A percentile compares a stretch with the other conserved stretches of the same genome.
Evolutionary conservation across 2,329 filamentous ascomycete species (phyloP).

Genomic region (Penicillium digitatum): DNA sequence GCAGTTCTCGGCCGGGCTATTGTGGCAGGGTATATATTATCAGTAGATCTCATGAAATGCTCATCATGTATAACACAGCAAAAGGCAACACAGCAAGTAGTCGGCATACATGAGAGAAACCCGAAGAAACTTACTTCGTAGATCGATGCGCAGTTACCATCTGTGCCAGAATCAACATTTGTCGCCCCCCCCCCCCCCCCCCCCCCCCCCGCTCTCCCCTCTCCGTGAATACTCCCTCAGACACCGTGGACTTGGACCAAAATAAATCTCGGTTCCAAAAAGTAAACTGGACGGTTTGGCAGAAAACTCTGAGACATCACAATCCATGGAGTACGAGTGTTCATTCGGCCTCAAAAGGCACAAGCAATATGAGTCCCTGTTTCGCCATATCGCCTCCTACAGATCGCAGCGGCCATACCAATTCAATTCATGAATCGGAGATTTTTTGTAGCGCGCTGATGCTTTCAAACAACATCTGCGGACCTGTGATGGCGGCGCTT

Average conservation of each 20-base stretch:
- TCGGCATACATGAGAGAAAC: not conserved
- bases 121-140: not conserved
- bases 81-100: not conserved
- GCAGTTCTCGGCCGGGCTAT: too few species aligned
- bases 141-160: not conserved
- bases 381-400: conserved; percentile 36
- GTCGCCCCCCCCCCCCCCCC: not conserved
- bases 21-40: too few species aligned
- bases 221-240: not conserved
- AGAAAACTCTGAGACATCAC: not conserved
- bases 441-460: conserved; percentile 39
- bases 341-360: conserved; percentile 34
- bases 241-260: not conserved
- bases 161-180: not conserved
- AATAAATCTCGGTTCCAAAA: not conserved
- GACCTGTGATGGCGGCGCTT: conserved; percentile 28
- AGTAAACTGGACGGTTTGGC: not conserved
- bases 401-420: conserved; percentile 32
- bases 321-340: conserved; percentile 25
- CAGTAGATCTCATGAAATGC: not conserved
- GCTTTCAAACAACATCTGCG: conserved; percentile 37
- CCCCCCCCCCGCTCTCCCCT: not conserved
- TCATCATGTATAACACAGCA: not conserved
- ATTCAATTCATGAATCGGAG: conserved; percentile 31
- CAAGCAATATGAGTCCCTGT: conserved; percentile 39